Percentiles rank a stretch among this genome's conserved stretches.
Conservation (phyloP, 2,329 filamentous ascomycete species). For the Chaetomium sp. region DNA sequence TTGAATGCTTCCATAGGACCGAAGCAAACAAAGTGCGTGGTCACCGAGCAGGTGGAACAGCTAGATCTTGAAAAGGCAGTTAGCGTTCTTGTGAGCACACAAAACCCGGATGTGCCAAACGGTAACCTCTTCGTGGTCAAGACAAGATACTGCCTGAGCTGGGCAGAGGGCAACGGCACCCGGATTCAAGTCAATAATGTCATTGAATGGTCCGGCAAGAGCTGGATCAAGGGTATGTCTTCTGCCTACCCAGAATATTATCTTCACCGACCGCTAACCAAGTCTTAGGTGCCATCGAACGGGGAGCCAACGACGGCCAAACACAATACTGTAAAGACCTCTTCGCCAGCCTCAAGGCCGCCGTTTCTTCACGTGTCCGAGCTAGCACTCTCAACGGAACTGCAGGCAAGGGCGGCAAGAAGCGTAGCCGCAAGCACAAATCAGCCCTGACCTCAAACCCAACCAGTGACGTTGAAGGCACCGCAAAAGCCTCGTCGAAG, state of each 20-base stretch:
- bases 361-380: constrained; percentile 60
- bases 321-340: constrained; percentile 74
- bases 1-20: constrained; percentile 78
- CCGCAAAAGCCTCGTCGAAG: constrained; percentile 37
- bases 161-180: constrained; percentile 82
- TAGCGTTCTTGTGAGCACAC: constrained; percentile 73
- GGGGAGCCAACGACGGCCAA: constrained; percentile 88
- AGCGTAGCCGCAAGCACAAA: constrained; percentile 47
- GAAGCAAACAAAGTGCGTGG: constrained; percentile 90
- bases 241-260: background rate
- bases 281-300: constrained; percentile 78
- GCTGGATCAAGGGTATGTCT: constrained; percentile 86
- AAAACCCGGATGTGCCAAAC: constrained; percentile 90
- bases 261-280: constrained; percentile 4
- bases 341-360: constrained; percentile 64
- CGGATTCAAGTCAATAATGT: constrained; percentile 80
- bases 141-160: constrained; percentile 90
- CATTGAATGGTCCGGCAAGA: constrained; percentile 96
- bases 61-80: constrained; percentile 84
- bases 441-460: constrained; percentile 40
- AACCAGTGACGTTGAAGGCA: constrained; percentile 33
- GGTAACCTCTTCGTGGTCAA: constrained; percentile 89
- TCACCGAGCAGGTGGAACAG: constrained; percentile 74
- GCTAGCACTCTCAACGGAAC: constrained; percentile 40
- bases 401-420: constrained; percentile 48